These are phyloP conservation scores for Hypericum androsaemum DNA, from an alignment of 345 rosid species.

Conservation along the genomic window DNA sequence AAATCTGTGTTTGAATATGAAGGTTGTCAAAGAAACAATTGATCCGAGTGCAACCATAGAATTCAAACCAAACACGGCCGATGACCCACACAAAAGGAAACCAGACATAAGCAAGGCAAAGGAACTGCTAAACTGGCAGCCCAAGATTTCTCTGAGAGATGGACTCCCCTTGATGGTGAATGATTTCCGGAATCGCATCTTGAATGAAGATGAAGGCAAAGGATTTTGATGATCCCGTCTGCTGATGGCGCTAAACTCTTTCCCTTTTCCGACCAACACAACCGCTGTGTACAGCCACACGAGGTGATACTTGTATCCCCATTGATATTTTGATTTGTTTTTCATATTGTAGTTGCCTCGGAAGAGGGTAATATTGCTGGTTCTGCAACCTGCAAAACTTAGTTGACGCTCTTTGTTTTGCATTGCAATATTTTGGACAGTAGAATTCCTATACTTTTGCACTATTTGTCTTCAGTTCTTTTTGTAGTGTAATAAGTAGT, in stretches of 20 bases:
- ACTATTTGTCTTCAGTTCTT: too few species aligned
- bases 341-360: too few species aligned
- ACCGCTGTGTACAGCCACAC: too few species aligned
- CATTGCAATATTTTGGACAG: too few species aligned
- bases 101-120: conserved; percentile 92
- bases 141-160: conserved; percentile 62
- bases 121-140: conserved; percentile 88
- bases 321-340: too few species aligned
- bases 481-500: too few species aligned
- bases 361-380: too few species aligned
- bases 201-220: conserved; percentile 79
- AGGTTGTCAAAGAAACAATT: conserved; percentile 91
- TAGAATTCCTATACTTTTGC: too few species aligned
- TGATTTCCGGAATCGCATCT: conserved; percentile 75
- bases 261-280: too few species aligned
- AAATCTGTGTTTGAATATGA: not conserved
- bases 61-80: conserved; percentile 81
- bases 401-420: too few species aligned
- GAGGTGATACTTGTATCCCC: too few species aligned
- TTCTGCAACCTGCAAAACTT: too few species aligned
- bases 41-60: conserved; percentile 91
- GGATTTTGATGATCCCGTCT: conserved; percentile 24
- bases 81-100: conserved; percentile 94
- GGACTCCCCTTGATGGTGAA: conserved; percentile 94
- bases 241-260: not conserved